Evolutionary conservation across 306 rosid species (phyloP), one percentile per base, ranked within the genome.

Genomic region (Gleditsia sinensis): DNA sequence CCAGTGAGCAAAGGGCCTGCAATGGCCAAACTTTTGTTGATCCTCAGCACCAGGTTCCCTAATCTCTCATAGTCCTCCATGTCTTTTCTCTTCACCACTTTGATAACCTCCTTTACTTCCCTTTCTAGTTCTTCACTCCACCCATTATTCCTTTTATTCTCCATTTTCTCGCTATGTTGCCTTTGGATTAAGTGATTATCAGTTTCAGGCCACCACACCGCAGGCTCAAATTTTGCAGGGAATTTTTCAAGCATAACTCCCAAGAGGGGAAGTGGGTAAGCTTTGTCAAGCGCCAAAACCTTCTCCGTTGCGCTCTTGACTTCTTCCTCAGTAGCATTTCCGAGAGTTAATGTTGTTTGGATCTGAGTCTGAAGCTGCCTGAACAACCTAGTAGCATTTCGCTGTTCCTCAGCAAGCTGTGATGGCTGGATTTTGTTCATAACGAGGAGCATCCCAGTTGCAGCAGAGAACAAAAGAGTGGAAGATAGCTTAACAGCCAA

Each of bases 201-300:
- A n/a, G n/a, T n/a, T n/a, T 51, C 21, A 28, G 96, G 93, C 96
- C 91, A 90, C 96, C 96, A 90, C 51, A 71, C 82, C 32, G 93
- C 84, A 0, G 90, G 91, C 77, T 90, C 87, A 21, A 67, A 76
- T 2, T 75, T 71, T 16, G 68, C 19, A 1, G 91, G 96, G 54
- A 82, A 84, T 45, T 90, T 90, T 12, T 88, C 91, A 36, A 86
- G 80, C 96, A 90, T 90, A 0, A 64, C 87, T 28, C 96, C 96
- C 4, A 90, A 55, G 19, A 88, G 34, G 3, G 90, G 87, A 59
- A 59, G 66, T 2, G 66, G 66, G 14, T 59, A 59, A 32, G 66
- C 66, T 11, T 33, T 59, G 66, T 88, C 92, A 0, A 88, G 67
- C 0, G 88, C 85, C 62, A 88, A 75, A 0, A 88, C 81, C 67